phyloP scores from a whole-genome alignment of 495 filamentous ascomycete genomes.

The Diplogelasinospora grovesii region DNA sequence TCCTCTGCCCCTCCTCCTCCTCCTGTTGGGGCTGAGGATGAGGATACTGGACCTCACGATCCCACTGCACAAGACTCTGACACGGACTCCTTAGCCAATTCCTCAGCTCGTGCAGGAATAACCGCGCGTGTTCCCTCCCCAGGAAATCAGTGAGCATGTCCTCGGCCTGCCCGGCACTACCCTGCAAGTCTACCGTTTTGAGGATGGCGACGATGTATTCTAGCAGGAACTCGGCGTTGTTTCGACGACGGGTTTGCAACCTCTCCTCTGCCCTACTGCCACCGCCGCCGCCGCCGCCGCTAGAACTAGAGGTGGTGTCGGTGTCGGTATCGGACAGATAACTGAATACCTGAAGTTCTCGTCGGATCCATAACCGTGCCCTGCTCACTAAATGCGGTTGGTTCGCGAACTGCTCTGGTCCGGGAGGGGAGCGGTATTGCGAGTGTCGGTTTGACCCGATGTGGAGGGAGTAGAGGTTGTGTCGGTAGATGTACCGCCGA shows the following conservation, averaged over 20 bases:
- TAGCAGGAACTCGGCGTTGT: conserved; percentile 83
- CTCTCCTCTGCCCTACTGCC: conserved; percentile 22
- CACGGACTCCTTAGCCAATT: conserved; percentile 79
- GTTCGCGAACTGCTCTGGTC: conserved; percentile 56
- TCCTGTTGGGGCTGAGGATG: not conserved
- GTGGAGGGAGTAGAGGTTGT: conserved; percentile 68
- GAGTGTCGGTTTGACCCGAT: conserved; percentile 75
- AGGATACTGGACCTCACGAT: conserved; percentile 71
- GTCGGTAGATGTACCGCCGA: conserved; percentile 68
- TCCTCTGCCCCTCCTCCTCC: not conserved
- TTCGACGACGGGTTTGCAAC: conserved; percentile 43
- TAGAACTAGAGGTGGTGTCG: conserved; percentile 15
- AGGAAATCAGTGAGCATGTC: conserved; percentile 83
- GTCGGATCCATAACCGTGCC: conserved; percentile 80
- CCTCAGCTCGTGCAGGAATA: conserved; percentile 81
- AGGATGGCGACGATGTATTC: conserved; percentile 86
- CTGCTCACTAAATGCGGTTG: conserved; percentile 65
- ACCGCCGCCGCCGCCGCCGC: conserved; percentile 13
- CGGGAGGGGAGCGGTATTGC: conserved; percentile 68
- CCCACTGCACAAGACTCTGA: conserved; percentile 64
- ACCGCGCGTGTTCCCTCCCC: conserved; percentile 64
- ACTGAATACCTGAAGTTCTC: conserved; percentile 81
- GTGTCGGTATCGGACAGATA: conserved; percentile 45
- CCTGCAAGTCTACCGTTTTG: conserved; percentile 85
- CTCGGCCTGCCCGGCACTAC: conserved; percentile 76